Evolutionary conservation across 129 eudicot species (phyloP), one percentile per base, ranked within the genome.

Genomic region (Lactuca saligna): DNA sequence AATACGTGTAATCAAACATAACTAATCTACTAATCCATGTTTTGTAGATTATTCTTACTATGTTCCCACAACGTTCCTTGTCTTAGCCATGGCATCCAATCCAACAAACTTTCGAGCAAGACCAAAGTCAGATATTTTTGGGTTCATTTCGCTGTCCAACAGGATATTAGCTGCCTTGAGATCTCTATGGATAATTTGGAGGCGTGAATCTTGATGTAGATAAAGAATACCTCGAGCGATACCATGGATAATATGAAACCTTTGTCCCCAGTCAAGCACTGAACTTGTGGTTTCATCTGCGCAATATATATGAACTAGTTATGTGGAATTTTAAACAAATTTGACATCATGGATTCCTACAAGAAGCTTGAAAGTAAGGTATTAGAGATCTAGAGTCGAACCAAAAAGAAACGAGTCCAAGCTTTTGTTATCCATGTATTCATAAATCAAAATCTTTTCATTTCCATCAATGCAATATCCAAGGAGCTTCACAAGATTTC

Each of bases 401-500:
- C 57, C 73, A 37, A 68, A 68, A 3, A 68, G 55, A 54, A 46
- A 46, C 9, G 51, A 46, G 51, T 46, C 51, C 51, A 46, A 46
- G 51, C 51, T 46, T 46, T 46, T 67, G 17, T 67, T 67, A 25
- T 34, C 17, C 72, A 53, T 15, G 57, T 53, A 53, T 53, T 53
- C 57, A 17, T 53, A 53, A 5, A 53, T 53, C 29, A 53, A 53
- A 53, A 53, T 15, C 57, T n/a, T 44, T 32, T 68, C 48, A 6
- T 68, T 35, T 55, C 49, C 29, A 51, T 68, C 10, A 14, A 54
- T 31, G 11, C 63, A 68, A 13, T 44, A 68, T 20, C 73, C 73
- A 12, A 68, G 50, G 17, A 68, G 73, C 44, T 35, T 53, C 11
- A 67, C 72, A n/a, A 67, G 72, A 67, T 67, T 67, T 7, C 72